A percentile compares a stretch with the other conserved stretches of the same genome.
Conservation (phyloP, 2,329 filamentous ascomycete genomes). For the Lithohypha guttulata region DNA sequence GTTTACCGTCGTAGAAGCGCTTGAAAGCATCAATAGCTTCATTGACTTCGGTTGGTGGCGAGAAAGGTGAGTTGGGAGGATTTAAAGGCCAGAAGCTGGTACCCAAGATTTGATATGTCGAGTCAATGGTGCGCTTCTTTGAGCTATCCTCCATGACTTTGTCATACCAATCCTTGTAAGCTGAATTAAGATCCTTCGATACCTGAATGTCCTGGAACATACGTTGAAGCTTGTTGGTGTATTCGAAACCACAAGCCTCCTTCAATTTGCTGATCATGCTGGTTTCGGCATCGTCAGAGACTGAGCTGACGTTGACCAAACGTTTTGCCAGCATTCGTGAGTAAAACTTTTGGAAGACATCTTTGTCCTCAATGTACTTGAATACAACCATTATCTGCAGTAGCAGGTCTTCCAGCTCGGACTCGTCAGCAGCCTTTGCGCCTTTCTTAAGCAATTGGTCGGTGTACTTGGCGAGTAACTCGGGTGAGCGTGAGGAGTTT, state of each 20-base stretch:
- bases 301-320: slow-evolving; percentile 86
- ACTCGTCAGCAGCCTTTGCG: slow-evolving; percentile 83
- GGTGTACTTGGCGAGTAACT: slow-evolving; percentile 89
- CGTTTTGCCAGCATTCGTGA: slow-evolving; percentile 92
- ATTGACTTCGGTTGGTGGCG: slow-evolving; percentile 71
- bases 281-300: slow-evolving; percentile 92
- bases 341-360: slow-evolving; percentile 99
- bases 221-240: slow-evolving; percentile 97
- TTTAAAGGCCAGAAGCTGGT: slow-evolving; percentile 96
- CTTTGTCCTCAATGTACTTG: slow-evolving; percentile 99
- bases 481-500: slow-evolving; percentile 85
- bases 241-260: slow-evolving; percentile 96
- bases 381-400: slow-evolving; percentile 98
- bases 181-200: slow-evolving; percentile 87
- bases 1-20: slow-evolving; percentile 90
- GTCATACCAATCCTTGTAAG: slow-evolving; percentile 69
- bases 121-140: slow-evolving; percentile 63
- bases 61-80: slow-evolving; percentile 77
- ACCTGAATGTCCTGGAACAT: slow-evolving; percentile 99
- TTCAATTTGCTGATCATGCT: slow-evolving; percentile 99
- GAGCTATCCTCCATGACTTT: slow-evolving; percentile 53
- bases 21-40: slow-evolving; percentile 83
- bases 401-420: slow-evolving; percentile 79
- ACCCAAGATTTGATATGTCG: slow-evolving; percentile 83
- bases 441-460: slow-evolving; percentile 89